Percentiles rank a stretch among this genome's conserved stretches.
These are phyloP conservation scores for Leccinum pellstonianum DNA, from an alignment of 768 basidiomycete species.

Conservation along the genomic window DNA sequence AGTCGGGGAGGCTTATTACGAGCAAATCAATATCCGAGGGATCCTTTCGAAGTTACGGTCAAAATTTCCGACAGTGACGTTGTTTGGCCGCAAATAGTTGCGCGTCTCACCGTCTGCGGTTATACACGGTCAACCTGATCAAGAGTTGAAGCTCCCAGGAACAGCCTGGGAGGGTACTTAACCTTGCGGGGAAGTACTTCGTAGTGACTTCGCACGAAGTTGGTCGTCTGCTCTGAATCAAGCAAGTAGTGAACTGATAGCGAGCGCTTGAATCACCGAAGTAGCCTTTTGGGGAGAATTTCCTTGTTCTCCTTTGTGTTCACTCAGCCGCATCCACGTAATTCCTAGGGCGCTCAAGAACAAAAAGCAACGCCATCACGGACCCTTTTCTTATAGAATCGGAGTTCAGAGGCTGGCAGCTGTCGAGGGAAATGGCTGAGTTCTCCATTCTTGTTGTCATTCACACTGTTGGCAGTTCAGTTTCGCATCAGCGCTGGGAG, in stretches of 20 bases:
- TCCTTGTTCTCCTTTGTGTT: background rate
- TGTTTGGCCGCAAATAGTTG: background rate
- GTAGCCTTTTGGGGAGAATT: background rate
- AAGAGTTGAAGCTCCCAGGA: background rate
- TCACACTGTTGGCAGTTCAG: constrained; percentile 8
- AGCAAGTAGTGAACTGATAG: background rate
- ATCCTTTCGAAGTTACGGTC: background rate
- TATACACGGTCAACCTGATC: background rate
- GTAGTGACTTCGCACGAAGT: background rate
- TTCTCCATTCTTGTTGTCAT: constrained; percentile 23
- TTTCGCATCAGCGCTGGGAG: constrained; percentile 4
- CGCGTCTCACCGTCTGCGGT: background rate
- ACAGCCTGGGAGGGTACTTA: background rate
- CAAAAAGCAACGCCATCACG: constrained; percentile 15
- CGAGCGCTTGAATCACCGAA: background rate
- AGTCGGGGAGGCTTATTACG: background rate
- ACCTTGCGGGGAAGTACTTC: background rate
- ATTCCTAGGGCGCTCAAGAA: constrained; percentile 6
- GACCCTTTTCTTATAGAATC: constrained; percentile 4
- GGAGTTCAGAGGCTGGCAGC: constrained; percentile 6
- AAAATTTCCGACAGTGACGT: background rate
- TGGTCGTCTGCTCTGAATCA: background rate
- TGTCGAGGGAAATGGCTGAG: constrained; percentile 16
- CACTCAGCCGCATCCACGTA: constrained; percentile 5
- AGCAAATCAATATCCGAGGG: background rate